Conservation (phyloP, 2,329 filamentous ascomycete genomes). For the Arthrobotrys sinensis region DNA sequence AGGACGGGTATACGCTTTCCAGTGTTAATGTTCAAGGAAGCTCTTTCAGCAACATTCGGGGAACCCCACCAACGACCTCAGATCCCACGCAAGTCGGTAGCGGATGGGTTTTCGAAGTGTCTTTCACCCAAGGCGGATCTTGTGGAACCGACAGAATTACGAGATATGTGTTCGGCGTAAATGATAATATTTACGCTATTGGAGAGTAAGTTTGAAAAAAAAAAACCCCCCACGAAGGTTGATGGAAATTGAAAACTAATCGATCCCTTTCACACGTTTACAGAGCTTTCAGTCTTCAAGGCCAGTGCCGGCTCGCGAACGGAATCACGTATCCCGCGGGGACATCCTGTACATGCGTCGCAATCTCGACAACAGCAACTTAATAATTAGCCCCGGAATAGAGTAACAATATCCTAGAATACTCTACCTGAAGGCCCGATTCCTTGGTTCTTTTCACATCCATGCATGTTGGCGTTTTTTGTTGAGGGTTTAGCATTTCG, state of each 20-base stretch:
- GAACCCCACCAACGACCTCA: conserved; percentile 33
- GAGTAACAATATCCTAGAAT: not conserved
- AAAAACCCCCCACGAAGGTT: not conserved
- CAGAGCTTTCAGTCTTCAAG: conserved; percentile 42
- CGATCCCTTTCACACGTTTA: not conserved
- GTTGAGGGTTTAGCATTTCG: not conserved
- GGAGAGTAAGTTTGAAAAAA: conserved; percentile 50
- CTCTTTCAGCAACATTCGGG: conserved; percentile 45
- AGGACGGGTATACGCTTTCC: conserved; percentile 45
- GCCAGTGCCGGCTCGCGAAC: conserved; percentile 11
- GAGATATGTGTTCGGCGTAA: conserved; percentile 36
- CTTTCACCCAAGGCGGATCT: conserved; percentile 28
- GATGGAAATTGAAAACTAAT: not conserved
- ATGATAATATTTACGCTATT: conserved; percentile 42
- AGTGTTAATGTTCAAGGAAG: conserved; percentile 46
- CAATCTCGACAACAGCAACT: conserved; percentile 28
- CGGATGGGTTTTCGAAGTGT: conserved; percentile 44
- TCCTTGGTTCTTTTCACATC: not conserved
- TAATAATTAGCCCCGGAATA: not conserved
- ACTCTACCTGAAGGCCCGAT: not conserved
- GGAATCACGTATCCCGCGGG: conserved; percentile 27
- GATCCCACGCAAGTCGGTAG: conserved; percentile 31
- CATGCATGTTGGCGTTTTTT: conserved; percentile 8
- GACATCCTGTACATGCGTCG: conserved; percentile 56
- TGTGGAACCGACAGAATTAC: conserved; percentile 46